Evolutionary conservation across 2,329 filamentous ascomycete genomes (phyloP), one percentile per base, ranked within the genome.

Genomic region (Beauveria brongniartii): DNA sequence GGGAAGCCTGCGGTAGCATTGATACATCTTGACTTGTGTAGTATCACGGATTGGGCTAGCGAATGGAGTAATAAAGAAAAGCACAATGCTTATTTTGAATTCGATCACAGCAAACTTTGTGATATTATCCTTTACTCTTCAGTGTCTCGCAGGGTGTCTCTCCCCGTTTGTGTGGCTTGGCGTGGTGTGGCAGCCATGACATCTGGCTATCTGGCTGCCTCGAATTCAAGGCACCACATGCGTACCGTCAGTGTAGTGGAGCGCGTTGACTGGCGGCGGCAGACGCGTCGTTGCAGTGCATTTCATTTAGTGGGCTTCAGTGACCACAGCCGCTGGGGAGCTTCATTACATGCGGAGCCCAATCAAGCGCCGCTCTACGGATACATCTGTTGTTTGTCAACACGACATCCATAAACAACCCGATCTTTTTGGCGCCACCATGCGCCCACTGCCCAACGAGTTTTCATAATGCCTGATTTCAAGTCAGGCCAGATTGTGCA

Each of bases 401-500:
- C 41, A 54, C 51, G n/a, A 54, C 41, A 41, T 26, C 22, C 5
- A 10, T 41, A 60, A 47, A 10, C 26, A 40, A 28, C 22, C 18
- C 26, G 18, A 28, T 41, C 50, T 30, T 24, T 37, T 51, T 48
- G 46, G 62, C 63, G 63, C 61, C 71, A 73, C 70, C 65, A 75
- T 75, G 73, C 71, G 62, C 66, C 63, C 65, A 63, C 62, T 63
- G 59, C 67, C 64, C 57, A 58, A 65, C 52, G 58, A 64, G 64
- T 65, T 66, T 47, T 51, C 72, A 79, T 69, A 67, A 83, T 85
- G 82, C 77, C 81, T 69, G 82, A 85, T 64, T 77, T 84, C 68
- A 79, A 77, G 69, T 73, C 79, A 64, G 92, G 91, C 68, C 89
- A 94, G 77, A 84, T 83, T 65, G 84, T 97, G 74, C 85, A 87